Percentiles rank a stretch among this genome's conserved stretches.
These are phyloP conservation scores for Kalanchoe fedtschenkoi DNA, from an alignment of 164 flowering plant genomes.

Conservation along the genomic window DNA sequence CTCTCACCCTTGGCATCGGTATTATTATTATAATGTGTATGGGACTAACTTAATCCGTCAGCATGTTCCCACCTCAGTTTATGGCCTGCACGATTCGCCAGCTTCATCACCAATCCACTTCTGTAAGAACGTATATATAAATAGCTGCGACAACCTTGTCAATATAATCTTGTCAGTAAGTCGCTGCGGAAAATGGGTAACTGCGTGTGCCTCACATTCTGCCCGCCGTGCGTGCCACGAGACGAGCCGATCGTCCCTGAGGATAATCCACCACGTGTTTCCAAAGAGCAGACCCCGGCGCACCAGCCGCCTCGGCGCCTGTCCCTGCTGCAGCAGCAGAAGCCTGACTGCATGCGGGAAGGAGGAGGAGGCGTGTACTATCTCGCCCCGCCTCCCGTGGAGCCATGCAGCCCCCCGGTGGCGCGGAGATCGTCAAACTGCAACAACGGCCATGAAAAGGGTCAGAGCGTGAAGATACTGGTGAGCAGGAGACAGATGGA, in stretches of 20 bases:
- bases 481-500: slow-evolving; percentile 37
- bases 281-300: neutral
- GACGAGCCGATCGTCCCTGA: neutral
- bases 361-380: slow-evolving; percentile 9
- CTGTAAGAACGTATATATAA: neutral
- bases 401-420: slow-evolving; percentile 10
- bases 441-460: too few relatives aligned
- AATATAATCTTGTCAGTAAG: neutral
- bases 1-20: too few relatives aligned
- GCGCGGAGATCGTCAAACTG: slow-evolving; percentile 9
- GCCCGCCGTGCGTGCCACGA: neutral
- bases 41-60: too few relatives aligned
- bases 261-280: neutral
- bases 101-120: neutral
- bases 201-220: neutral
- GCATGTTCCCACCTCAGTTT: too few relatives aligned
- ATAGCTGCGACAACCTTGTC: neutral
- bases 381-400: slow-evolving; percentile 15
- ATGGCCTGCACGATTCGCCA: neutral
- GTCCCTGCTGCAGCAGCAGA: neutral
- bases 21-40: too few relatives aligned
- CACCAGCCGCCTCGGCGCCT: neutral
- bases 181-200: neutral
- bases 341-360: neutral
- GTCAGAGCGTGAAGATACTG: slow-evolving; percentile 24